phyloP scores from a whole-genome alignment of 495 filamentous ascomycete genomes.

The Hypomontagnella monticulosa region DNA sequence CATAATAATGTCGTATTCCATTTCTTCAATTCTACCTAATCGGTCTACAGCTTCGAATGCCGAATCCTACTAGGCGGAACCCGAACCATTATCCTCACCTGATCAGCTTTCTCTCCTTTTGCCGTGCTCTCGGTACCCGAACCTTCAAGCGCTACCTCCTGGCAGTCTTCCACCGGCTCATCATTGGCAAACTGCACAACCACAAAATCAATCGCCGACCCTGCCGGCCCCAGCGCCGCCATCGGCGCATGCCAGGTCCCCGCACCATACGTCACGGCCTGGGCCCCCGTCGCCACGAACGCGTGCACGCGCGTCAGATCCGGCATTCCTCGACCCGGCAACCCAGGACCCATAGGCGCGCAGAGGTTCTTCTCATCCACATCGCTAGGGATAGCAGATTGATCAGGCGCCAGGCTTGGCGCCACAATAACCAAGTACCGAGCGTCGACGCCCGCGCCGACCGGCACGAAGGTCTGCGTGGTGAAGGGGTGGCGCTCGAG shows the following conservation, averaged over 20 bases:
- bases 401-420: conserved; percentile 64
- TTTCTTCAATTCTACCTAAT: neutral
- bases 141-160: conserved; percentile 71
- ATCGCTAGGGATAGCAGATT: no score
- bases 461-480: conserved; percentile 88
- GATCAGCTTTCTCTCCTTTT: conserved; percentile 30
- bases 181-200: conserved; percentile 91
- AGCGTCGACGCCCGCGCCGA: conserved; percentile 64
- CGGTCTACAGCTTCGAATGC: conserved; percentile 19
- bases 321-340: conserved; percentile 71
- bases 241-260: conserved; percentile 99
- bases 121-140: neutral
- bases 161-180: conserved; percentile 84
- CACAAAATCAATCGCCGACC: conserved; percentile 77
- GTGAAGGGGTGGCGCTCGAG: conserved; percentile 96
- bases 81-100: conserved; percentile 16
- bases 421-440: conserved; percentile 92
- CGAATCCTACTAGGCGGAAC: conserved; percentile 1
- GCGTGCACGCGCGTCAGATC: conserved; percentile 76
- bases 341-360: conserved; percentile 38
- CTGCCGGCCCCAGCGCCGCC: conserved; percentile 77
- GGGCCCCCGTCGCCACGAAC: conserved; percentile 79
- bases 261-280: conserved; percentile 90
- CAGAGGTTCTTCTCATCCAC: conserved; percentile 44
- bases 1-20: neutral